These are phyloP conservation scores for Lentinus brumalis DNA, from an alignment of 768 basidiomycete species.

Conservation along the genomic window DNA sequence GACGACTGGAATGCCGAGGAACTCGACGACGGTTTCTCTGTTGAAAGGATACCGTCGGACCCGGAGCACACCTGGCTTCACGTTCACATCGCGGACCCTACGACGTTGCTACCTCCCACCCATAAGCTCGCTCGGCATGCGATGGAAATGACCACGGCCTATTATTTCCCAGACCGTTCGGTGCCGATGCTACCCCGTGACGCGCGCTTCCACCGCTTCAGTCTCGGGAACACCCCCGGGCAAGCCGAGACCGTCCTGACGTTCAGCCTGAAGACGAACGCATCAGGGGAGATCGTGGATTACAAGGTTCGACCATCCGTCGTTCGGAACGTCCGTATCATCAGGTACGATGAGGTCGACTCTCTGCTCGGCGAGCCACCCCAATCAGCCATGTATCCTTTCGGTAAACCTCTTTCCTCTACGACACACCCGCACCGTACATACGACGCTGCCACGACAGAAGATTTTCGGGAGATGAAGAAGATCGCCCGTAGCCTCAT, in stretches of 20 bases:
- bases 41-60: constrained; percentile 67
- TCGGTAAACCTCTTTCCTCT: constrained; percentile 32
- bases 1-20: constrained; percentile 82
- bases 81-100: constrained; percentile 92
- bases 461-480: constrained; percentile 36
- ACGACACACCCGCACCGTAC: background rate
- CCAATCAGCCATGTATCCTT: constrained; percentile 39
- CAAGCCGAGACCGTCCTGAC: constrained; percentile 64
- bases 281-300: constrained; percentile 66
- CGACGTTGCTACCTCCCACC: constrained; percentile 69
- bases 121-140: constrained; percentile 67
- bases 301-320: constrained; percentile 70
- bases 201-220: constrained; percentile 52
- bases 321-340: constrained; percentile 62
- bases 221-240: constrained; percentile 44
- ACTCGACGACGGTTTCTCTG: constrained; percentile 90
- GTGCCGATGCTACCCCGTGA: constrained; percentile 73
- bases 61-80: constrained; percentile 78
- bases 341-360: constrained; percentile 75
- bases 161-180: constrained; percentile 67
- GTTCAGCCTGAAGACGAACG: constrained; percentile 74
- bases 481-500: constrained; percentile 24
- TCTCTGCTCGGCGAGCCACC: constrained; percentile 37
- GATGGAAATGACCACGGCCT: constrained; percentile 38
- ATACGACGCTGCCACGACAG: constrained; percentile 3